Conservation (phyloP, 495 filamentous ascomycete genomes). For the Talaromyces proteolyticus region DNA sequence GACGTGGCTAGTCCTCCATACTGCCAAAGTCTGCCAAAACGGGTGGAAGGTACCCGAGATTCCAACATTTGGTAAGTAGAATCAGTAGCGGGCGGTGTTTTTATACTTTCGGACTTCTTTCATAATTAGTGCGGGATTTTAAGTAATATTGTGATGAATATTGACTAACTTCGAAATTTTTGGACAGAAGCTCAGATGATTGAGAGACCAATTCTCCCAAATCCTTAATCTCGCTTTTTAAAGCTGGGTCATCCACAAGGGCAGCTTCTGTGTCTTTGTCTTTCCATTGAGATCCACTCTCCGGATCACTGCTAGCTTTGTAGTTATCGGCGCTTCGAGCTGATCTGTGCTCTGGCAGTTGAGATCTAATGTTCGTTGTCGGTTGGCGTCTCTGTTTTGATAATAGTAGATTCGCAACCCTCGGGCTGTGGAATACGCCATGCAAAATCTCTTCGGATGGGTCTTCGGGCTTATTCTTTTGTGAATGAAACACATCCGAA, state of each 20-base stretch:
- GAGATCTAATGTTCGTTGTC: conserved; percentile 10
- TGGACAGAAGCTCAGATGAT: neutral
- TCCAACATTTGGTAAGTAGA: conserved; percentile 69
- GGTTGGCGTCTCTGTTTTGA: conserved; percentile 13
- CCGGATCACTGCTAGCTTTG: too few species aligned
- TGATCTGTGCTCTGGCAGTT: neutral
- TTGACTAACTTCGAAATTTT: neutral
- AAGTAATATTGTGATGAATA: too few species aligned
- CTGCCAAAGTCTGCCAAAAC: conserved; percentile 85
- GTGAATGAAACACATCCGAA: conserved; percentile 50
- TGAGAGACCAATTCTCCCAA: conserved; percentile 11
- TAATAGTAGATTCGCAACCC: conserved; percentile 48
- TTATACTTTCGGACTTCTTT: too few species aligned
- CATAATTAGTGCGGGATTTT: too few species aligned
- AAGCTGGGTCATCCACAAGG: neutral
- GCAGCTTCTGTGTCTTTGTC: too few species aligned
- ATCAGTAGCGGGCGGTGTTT: neutral
- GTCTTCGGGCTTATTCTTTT: conserved; percentile 30
- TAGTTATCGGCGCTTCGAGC: neutral
- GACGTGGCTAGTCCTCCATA: conserved; percentile 89
- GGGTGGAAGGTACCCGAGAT: conserved; percentile 84
- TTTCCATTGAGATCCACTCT: too few species aligned
- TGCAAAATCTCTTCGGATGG: conserved; percentile 52
- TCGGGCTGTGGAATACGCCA: conserved; percentile 55
- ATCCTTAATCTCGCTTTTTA: conserved; percentile 11